Base-by-base conservation (phyloP, 148 eudicot species). In the Arctostaphylos glauca region DNA sequence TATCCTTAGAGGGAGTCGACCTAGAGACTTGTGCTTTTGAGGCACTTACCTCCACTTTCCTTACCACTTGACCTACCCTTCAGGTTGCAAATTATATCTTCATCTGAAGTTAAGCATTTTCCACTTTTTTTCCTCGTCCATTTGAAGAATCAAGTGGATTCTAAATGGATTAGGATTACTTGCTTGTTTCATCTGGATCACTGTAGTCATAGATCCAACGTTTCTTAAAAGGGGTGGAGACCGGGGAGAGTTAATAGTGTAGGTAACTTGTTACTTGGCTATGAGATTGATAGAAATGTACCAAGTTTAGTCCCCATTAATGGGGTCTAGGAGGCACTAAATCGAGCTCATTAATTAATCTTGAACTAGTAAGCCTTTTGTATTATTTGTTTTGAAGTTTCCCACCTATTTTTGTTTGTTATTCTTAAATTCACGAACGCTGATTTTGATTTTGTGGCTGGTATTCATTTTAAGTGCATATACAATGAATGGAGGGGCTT, bases 401-500 rank as follows among this genome's bases (percentile, higher is more conserved):
- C 19, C 74, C 23, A 64, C 23, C 41, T 48, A 49, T 49, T n/a
- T 66, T 80, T 80, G 6, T 47, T 60, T 50, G 38, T 54, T 7
- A 8, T 16, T 64, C 8, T 13, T 47, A 5, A 12, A 67, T 50
- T 14, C 7, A 43, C 64, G 5, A 64, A 52, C 21, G 3, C 74
- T 77, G 68, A 47, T 56, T 25, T 71, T 79, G 46, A 77, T 67
- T 6, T 56, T 80, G 5, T 83, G 48, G 53, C 13, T 74, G 73
- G n/a, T 84, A 25, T 86, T 76, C 64, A 66, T 56, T 52, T 91
- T 81, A 73, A 94, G 98, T 93, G 89, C 81, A 90, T 94, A 87
- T 94, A 93, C 91, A 92, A 92, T 60, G 94, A 92, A 82, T 89
- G 91, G 93, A 87, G 91, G 79, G 94, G 95, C 25, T 77, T 89